Base-by-base conservation (phyloP, 495 filamentous ascomycete genomes). In the Friedmanniomyces simplex region DNA sequence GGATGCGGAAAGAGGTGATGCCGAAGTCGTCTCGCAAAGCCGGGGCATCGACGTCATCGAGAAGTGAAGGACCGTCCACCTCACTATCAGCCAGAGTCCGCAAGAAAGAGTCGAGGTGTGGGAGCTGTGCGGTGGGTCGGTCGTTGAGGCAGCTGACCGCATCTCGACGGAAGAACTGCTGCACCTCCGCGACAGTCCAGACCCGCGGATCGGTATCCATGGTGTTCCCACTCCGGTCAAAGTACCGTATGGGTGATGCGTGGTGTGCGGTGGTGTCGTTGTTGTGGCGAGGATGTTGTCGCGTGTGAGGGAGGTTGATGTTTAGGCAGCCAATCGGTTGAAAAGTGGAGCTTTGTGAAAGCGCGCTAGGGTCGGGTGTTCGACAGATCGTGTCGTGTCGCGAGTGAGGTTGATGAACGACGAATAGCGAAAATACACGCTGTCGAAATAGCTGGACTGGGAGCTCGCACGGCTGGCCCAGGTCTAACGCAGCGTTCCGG, bases 51-150 rank as follows among this genome's bases (percentile, higher is more conserved):
- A 84, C 67, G 58, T 74, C 66, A 2, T 71, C 62, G 1, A 93
- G 69, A 0, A 94, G 73, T 0, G 78, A 74, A 32, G 76, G 67
- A 6, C 88, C 88, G 50, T 79, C 79, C 2, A 91, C 71, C 2
- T 75, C 72, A 50, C 85, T 74, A 0, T 83, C 74, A 2, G 78
- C 74, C 5, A 94, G 70, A 12, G 68, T 66, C 13, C 60, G 64
- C 63, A 80, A 82, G 12, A 91, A 72, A 0, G 60, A 22, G 8
- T 60, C 60, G 0, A 73, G 68, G 42, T 85, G 72, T 20, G 82
- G 83, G 7, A 81, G 71, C 62, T 37, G 58, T 49, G 12, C 67
- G 72, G 32, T 54, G 49, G 76, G 75, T 37, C 72, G 67, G 20
- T 73, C 63, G 1, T 68, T 39, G 5, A 57, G 25, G 50, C 26